Percentiles rank a stretch among this genome's conserved stretches.
Evolutionary conservation across 345 rosid species (phyloP).

Genomic region (Linum tenue): DNA sequence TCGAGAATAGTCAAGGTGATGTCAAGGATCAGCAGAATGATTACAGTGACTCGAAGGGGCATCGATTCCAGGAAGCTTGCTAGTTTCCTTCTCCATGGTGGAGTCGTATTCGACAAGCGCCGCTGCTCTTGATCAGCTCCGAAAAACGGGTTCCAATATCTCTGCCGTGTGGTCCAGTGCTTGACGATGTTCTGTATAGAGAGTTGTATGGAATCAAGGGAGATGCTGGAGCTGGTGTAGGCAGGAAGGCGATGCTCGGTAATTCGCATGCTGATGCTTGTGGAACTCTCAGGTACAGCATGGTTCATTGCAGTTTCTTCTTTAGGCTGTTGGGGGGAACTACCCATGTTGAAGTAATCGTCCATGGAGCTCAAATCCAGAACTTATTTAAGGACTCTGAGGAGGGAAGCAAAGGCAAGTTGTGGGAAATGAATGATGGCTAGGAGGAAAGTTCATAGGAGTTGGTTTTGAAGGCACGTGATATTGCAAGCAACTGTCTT

Average conservation of each 20-base stretch:
- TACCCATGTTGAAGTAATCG: no score
- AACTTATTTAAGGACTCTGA: no score
- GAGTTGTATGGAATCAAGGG: neutral
- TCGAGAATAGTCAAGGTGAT: conserved; percentile 35
- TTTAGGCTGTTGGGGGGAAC: neutral
- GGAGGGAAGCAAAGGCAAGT: no score
- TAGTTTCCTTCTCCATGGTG: neutral
- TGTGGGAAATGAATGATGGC: no score
- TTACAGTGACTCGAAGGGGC: conserved; percentile 39
- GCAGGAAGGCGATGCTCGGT: no score
- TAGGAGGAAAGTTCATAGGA: no score
- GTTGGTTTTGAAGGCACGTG: no score
- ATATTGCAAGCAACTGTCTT: no score
- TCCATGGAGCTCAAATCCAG: neutral
- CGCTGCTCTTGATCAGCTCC: neutral
- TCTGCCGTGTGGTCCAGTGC: neutral
- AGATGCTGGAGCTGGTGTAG: neutral
- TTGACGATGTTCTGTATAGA: neutral
- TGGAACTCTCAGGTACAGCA: neutral
- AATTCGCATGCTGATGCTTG: neutral
- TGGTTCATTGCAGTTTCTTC: neutral
- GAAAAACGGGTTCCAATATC: neutral
- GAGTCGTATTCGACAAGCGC: neutral
- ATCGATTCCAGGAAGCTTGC: conserved; percentile 20
- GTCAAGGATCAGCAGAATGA: conserved; percentile 25